A percentile compares a stretch with the other conserved stretches of the same genome.
These are phyloP conservation scores for Letharia lupina DNA, from an alignment of 495 filamentous ascomycete species.

Conservation along the genomic window DNA sequence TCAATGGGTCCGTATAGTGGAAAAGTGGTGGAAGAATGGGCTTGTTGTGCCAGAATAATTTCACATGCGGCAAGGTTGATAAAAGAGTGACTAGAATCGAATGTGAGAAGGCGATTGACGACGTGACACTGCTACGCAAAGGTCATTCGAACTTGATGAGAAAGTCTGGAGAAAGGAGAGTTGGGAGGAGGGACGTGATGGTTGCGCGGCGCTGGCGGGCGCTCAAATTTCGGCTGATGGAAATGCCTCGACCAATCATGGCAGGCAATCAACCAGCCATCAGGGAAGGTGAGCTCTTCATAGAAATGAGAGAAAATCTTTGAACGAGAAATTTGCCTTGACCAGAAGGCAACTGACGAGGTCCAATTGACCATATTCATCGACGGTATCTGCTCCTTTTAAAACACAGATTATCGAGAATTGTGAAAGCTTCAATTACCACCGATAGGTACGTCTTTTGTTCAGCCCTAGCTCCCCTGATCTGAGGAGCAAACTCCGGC, in stretches of 20 bases:
- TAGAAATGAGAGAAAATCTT: background rate
- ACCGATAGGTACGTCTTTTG: no score
- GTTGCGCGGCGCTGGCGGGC: background rate
- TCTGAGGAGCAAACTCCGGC: background rate
- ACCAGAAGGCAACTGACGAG: background rate
- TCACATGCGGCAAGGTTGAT: conserved; percentile 21
- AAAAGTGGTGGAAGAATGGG: background rate
- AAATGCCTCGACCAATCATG: conserved; percentile 2
- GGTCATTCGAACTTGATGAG: background rate
- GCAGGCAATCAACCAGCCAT: background rate
- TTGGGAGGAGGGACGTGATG: background rate
- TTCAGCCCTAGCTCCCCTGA: background rate
- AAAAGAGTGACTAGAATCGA: conserved; percentile 14
- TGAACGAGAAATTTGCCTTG: background rate
- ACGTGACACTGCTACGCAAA: background rate
- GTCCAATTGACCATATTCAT: background rate
- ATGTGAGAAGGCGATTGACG: background rate
- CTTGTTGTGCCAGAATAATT: background rate
- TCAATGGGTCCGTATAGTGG: conserved; percentile 14
- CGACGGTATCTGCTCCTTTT: background rate
- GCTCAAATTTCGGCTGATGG: background rate
- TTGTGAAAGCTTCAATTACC: no score
- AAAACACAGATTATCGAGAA: no score
- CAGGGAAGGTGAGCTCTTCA: background rate
- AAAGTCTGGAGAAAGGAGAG: background rate